Conservation (phyloP, 768 basidiomycete species). For the Boletales sp. region DNA sequence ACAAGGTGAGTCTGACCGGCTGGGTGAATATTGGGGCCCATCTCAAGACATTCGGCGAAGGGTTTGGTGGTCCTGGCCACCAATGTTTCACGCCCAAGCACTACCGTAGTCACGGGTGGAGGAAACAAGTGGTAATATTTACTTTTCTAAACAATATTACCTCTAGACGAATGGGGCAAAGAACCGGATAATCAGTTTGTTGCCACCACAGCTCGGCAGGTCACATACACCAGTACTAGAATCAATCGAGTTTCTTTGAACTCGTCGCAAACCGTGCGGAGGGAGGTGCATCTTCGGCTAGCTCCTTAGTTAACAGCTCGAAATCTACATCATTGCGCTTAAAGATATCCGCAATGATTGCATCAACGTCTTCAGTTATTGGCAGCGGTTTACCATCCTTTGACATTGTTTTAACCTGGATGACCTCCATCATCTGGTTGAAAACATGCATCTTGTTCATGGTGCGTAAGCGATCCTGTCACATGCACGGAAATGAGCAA, state of each 20-base stretch:
- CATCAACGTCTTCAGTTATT: conserved; percentile 29
- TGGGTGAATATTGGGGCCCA: not conserved
- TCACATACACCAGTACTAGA: not conserved
- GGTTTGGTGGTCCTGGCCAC: too few relatives aligned
- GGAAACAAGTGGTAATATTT: not conserved
- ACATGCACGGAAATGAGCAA: not conserved
- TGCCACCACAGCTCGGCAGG: too few relatives aligned
- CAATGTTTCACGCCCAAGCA: too few relatives aligned
- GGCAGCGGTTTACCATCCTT: conserved; percentile 19
- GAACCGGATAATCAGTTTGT: too few relatives aligned
- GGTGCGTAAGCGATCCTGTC: conserved; percentile 23
- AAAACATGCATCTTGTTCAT: conserved; percentile 32
- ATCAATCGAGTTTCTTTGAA: conserved; percentile 30
- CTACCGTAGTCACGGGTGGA: too few relatives aligned
- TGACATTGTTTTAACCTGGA: conserved; percentile 29
- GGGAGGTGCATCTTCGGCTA: conserved; percentile 16
- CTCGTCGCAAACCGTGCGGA: conserved; percentile 19
- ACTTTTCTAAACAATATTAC: not conserved
- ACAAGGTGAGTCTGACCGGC: not conserved
- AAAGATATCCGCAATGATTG: conserved; percentile 31
- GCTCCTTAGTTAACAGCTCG: conserved; percentile 24
- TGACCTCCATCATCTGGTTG: conserved; percentile 31
- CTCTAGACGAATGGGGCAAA: not conserved
- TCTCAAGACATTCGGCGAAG: not conserved
- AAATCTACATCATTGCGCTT: conserved; percentile 30